Percentiles rank a stretch among this genome's conserved stretches.
phyloP scores from a whole-genome alignment of 1,284 basidiomycete genomes.

The Termitomyces sp. region DNA sequence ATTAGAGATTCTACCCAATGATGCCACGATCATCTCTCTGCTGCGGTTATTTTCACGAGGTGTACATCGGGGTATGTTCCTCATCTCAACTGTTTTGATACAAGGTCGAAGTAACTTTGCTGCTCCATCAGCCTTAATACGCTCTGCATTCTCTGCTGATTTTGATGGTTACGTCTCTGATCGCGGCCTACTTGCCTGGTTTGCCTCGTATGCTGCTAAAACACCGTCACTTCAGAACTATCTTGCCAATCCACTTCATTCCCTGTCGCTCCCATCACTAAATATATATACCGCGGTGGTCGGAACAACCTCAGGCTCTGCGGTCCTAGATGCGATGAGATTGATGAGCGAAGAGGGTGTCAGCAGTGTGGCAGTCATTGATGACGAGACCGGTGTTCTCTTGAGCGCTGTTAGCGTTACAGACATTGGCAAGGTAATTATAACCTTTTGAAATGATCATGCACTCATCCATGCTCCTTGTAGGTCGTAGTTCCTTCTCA shows the following conservation, averaged over 20 bases:
- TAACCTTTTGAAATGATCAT: not conserved
- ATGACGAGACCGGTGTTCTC: constrained; percentile 55
- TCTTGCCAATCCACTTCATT: constrained; percentile 51
- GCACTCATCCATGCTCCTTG: not conserved
- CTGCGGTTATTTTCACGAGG: constrained; percentile 64
- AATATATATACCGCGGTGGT: constrained; percentile 59
- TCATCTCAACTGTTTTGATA: not conserved
- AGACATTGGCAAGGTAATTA: constrained; percentile 61
- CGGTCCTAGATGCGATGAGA: constrained; percentile 71
- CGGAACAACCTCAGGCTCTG: constrained; percentile 48
- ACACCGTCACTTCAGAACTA: constrained; percentile 47
- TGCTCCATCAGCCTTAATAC: constrained; percentile 43
- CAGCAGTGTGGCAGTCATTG: constrained; percentile 69
- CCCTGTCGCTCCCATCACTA: constrained; percentile 60
- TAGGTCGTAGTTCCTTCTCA: constrained; percentile 71
- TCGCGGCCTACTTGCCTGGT: constrained; percentile 57
- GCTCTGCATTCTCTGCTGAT: constrained; percentile 33
- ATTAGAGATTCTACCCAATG: constrained; percentile 54
- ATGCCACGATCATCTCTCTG: constrained; percentile 58
- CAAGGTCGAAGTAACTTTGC: not conserved
- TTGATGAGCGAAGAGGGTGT: constrained; percentile 78
- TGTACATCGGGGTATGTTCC: constrained; percentile 53
- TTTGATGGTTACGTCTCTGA: constrained; percentile 62
- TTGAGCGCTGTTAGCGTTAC: constrained; percentile 75
- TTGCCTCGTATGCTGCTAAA: constrained; percentile 46